Conservation (phyloP, 257 asterid genomes). For the Nicotiana attenuata region DNA sequence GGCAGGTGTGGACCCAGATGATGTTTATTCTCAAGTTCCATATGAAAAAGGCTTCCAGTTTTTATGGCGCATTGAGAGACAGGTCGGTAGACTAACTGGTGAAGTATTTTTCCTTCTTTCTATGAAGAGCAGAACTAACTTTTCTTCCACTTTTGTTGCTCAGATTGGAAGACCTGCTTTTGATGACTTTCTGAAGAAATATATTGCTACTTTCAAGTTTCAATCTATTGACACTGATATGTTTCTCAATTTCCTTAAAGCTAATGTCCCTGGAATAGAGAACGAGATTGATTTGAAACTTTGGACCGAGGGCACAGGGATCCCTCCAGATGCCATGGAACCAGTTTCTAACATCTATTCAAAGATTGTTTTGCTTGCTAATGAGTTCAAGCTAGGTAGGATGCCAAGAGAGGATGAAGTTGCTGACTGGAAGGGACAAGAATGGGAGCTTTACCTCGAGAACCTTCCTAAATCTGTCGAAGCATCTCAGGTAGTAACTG, state of each 20-base stretch:
- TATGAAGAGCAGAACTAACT: not conserved
- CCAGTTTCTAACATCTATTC: constrained; percentile 75
- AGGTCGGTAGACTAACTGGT: constrained; percentile 28
- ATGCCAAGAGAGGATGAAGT: constrained; percentile 96
- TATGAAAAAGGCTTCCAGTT: constrained; percentile 98
- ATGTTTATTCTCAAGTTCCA: constrained; percentile 70
- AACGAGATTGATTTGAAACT: constrained; percentile 57
- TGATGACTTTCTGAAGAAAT: constrained; percentile 76
- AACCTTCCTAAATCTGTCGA: constrained; percentile 73
- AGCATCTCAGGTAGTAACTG: constrained; percentile 66
- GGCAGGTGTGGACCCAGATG: constrained; percentile 89
- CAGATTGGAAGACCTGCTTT: constrained; percentile 94
- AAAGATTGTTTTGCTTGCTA: constrained; percentile 69
- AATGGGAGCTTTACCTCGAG: constrained; percentile 92
- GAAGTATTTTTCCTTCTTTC: not conserved
- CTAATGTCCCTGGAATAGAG: constrained; percentile 76
- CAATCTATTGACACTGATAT: constrained; percentile 87
- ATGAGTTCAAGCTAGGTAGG: constrained; percentile 75
- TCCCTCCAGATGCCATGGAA: constrained; percentile 96
- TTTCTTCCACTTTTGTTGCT: not conserved
- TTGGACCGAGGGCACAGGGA: constrained; percentile 91
- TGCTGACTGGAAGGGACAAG: constrained; percentile 85
- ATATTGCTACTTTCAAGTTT: constrained; percentile 80
- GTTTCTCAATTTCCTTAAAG: constrained; percentile 82
- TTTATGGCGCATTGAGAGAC: constrained; percentile 91